Evolutionary conservation across 2,329 filamentous ascomycete genomes (phyloP).

Genomic region (Claviceps sp.): DNA sequence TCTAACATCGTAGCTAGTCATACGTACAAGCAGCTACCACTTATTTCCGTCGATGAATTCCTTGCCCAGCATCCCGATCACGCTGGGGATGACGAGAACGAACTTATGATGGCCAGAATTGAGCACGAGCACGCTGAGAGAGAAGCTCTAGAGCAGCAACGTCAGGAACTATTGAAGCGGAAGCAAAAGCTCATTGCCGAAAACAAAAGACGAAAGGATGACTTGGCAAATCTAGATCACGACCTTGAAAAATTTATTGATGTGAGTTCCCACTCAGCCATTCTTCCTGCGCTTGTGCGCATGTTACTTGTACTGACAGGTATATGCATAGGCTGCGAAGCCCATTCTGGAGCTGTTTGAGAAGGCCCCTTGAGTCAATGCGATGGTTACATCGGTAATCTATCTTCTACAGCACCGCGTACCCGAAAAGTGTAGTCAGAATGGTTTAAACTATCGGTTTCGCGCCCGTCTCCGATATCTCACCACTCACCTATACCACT

Average conservation of each 20-base stretch:
- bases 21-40: slow-evolving; percentile 72
- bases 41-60: slow-evolving; percentile 76
- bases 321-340: slow-evolving; percentile 54
- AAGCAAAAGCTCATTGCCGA: slow-evolving; percentile 50
- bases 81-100: slow-evolving; percentile 56
- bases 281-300: not conserved
- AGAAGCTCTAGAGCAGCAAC: slow-evolving; percentile 70
- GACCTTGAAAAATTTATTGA: slow-evolving; percentile 92
- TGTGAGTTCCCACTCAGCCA: slow-evolving; percentile 32
- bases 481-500: not conserved
- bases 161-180: slow-evolving; percentile 58
- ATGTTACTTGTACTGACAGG: not conserved
- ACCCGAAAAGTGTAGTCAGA: not conserved
- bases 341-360: slow-evolving; percentile 79
- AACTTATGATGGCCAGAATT: slow-evolving; percentile 80
- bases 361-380: slow-evolving; percentile 40
- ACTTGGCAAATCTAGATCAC: slow-evolving; percentile 79
- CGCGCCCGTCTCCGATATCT: not conserved
- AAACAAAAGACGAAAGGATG: slow-evolving; percentile 89
- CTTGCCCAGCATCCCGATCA: slow-evolving; percentile 63
- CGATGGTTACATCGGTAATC: not conserved
- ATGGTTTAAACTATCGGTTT: not conserved
- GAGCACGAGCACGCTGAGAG: slow-evolving; percentile 80
- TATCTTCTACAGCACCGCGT: too few relatives aligned
- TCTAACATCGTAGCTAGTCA: slow-evolving; percentile 42